phyloP scores from a whole-genome alignment of 2,329 filamentous ascomycete genomes.

The Fusarium fujikuroi region DNA sequence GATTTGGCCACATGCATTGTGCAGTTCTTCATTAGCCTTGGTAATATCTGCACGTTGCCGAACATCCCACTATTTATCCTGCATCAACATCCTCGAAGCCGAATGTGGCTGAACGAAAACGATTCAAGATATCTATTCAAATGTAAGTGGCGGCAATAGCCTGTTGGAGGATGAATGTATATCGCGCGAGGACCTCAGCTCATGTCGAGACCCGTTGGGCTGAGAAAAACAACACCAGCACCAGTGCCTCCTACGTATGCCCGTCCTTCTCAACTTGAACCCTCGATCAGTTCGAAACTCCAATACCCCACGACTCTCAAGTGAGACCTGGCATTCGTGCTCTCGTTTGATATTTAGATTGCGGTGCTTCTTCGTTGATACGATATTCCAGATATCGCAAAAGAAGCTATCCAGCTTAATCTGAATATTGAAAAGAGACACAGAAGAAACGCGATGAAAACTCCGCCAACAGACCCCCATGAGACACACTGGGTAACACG shows the following conservation, averaged over 20 bases:
- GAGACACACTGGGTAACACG: conserved; percentile 21
- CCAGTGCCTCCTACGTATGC: neutral
- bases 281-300: neutral
- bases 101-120: neutral
- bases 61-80: conserved; percentile 5
- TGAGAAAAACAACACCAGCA: neutral
- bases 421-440: neutral
- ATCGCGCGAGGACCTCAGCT: neutral
- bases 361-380: neutral
- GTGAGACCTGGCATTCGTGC: neutral
- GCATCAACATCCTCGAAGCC: neutral
- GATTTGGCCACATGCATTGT: conserved; percentile 30
- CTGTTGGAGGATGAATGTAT: neutral
- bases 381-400: neutral
- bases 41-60: conserved; percentile 34
- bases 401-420: neutral
- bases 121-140: neutral
- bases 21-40: conserved; percentile 10
- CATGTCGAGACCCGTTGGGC: neutral
- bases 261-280: neutral
- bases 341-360: neutral
- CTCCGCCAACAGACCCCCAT: conserved; percentile 1
- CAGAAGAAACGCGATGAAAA: neutral
- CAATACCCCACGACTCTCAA: neutral
- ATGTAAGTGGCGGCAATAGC: neutral